Percentiles rank a stretch among this genome's conserved stretches.
Evolutionary conservation across 129 eudicot genomes (phyloP).

Genomic region (Heracleum sosnowskyi): DNA sequence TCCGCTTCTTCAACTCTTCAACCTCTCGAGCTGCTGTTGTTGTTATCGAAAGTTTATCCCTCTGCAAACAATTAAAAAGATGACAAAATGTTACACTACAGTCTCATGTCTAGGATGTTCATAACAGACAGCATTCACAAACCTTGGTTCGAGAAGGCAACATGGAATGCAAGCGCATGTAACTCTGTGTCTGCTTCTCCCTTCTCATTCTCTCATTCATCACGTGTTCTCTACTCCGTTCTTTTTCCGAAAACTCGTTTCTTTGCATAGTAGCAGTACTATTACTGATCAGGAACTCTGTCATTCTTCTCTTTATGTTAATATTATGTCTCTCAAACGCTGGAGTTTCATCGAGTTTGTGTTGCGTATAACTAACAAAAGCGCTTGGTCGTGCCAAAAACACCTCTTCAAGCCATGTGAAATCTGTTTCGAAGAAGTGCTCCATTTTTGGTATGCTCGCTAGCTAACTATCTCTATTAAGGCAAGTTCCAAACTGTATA

Average conservation of each 20-base stretch:
- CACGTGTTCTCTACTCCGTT: slow-evolving; percentile 20
- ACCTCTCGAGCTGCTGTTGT: slow-evolving; percentile 18
- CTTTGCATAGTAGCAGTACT: neutral
- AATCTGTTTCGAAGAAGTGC: neutral
- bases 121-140: too few relatives aligned
- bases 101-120: neutral
- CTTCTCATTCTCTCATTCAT: slow-evolving; percentile 36
- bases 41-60: slow-evolving; percentile 25
- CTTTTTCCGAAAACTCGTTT: slow-evolving; percentile 5
- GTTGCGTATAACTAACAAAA: neutral
- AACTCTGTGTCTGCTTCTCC: slow-evolving; percentile 28
- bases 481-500: neutral
- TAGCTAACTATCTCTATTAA: neutral
- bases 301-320: slow-evolving; percentile 29
- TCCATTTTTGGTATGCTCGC: neutral
- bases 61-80: slow-evolving; percentile 11
- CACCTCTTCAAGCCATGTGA: neutral
- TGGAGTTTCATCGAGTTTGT: neutral
- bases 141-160: slow-evolving; percentile 38
- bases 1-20: slow-evolving; percentile 13
- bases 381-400: neutral
- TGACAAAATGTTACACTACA: neutral
- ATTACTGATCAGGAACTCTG: slow-evolving; percentile 22
- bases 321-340: neutral
- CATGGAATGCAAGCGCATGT: slow-evolving; percentile 17